Conservation (phyloP, 164 flowering plant genomes). For the Cinnamomum chago region DNA sequence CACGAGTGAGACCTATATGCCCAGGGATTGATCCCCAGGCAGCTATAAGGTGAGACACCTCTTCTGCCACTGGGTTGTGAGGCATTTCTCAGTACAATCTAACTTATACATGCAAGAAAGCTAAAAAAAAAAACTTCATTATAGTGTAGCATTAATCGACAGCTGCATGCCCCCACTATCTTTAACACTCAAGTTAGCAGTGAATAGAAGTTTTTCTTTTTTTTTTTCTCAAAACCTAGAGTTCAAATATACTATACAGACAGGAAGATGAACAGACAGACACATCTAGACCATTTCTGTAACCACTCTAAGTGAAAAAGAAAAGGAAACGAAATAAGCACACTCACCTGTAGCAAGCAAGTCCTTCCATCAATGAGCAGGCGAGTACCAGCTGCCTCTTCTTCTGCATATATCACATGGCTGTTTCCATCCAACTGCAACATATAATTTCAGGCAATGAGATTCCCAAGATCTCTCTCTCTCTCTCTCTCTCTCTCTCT, state of each 20-base stretch:
- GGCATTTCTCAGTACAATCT: background rate
- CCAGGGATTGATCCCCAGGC: too few relatives aligned
- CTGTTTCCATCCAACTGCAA: conserved; percentile 98
- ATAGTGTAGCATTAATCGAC: background rate
- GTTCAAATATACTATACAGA: background rate
- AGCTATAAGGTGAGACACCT: too few relatives aligned
- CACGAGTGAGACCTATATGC: too few relatives aligned
- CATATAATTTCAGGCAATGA: conserved; percentile 5
- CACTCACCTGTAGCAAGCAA: conserved; percentile 88
- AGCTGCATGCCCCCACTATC: background rate
- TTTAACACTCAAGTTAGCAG: background rate
- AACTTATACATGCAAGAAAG: background rate
- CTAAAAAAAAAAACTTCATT: background rate
- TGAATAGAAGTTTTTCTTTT: too few relatives aligned
- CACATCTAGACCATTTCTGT: background rate
- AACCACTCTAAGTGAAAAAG: background rate
- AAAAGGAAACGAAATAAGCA: conserved; percentile 5
- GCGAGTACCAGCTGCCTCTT: conserved; percentile 99
- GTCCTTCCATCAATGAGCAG: conserved; percentile 99
- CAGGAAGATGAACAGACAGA: background rate
- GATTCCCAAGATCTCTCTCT: background rate
- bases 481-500: too few relatives aligned
- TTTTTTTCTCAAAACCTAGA: background rate
- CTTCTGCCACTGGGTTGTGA: too few relatives aligned
- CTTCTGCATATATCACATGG: conserved; percentile 98